Conservation (phyloP, 2,329 filamentous ascomycete species). For the Alternaria sp. region DNA sequence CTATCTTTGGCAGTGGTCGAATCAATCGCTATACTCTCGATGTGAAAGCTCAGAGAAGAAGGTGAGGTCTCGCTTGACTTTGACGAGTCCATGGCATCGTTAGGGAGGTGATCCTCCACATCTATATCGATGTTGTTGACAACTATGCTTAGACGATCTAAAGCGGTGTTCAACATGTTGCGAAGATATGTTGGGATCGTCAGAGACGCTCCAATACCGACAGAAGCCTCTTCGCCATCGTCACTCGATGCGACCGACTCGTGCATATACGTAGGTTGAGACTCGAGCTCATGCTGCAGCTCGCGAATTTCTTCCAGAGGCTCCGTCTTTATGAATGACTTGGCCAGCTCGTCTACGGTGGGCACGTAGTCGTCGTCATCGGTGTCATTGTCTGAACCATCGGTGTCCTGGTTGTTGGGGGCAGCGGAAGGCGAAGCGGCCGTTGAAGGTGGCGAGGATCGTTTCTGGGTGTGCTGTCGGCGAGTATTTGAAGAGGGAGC, state of each 20-base stretch:
- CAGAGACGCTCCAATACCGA: conserved; percentile 74
- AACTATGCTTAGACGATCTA: conserved; percentile 72
- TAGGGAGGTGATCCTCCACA: conserved; percentile 61
- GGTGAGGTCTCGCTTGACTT: conserved; percentile 55
- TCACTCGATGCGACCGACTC: conserved; percentile 67
- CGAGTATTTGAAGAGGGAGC: conserved; percentile 6
- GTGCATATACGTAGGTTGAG: conserved; percentile 67
- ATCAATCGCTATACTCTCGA: conserved; percentile 71
- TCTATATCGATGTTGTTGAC: conserved; percentile 71
- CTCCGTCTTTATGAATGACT: conserved; percentile 79
- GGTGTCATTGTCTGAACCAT: conserved; percentile 39
- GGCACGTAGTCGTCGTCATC: conserved; percentile 59
- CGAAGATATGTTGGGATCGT: conserved; percentile 74
- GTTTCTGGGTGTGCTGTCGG: conserved; percentile 9
- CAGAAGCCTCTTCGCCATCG: conserved; percentile 64
- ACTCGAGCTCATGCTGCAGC: conserved; percentile 71
- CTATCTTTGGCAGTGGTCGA: conserved; percentile 56
- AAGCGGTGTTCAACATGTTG: conserved; percentile 74
- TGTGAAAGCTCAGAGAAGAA: conserved; percentile 68
- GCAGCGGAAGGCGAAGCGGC: conserved; percentile 15
- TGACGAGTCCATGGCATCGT: conserved; percentile 61
- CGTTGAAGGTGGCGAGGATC: conserved; percentile 11
- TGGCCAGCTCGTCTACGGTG: conserved; percentile 74
- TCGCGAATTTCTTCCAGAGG: conserved; percentile 69
- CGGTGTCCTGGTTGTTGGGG: conserved; percentile 22